Evolutionary conservation across 208 protist genomes (phyloP).

Genomic region (Zelonia costaricensis): DNA sequence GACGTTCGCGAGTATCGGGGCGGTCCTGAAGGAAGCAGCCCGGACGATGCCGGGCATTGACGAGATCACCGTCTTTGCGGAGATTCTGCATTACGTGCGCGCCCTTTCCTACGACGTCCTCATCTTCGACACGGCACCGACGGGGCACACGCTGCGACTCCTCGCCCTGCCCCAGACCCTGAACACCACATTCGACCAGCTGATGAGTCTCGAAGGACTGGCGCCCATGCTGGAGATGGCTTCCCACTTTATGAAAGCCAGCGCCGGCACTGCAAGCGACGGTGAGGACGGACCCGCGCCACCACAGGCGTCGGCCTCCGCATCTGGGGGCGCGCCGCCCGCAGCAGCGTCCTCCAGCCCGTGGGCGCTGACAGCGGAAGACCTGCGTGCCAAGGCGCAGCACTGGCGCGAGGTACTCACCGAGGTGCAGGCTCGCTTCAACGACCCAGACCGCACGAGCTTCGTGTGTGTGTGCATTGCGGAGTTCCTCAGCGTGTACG

Average conservation of each 20-base stretch:
- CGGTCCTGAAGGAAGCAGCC: conserved; percentile 58
- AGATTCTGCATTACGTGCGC: conserved; percentile 94
- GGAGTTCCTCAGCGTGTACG: conserved; percentile 99
- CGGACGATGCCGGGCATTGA: conserved; percentile 96
- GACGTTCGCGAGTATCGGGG: conserved; percentile 39
- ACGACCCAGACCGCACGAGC: conserved; percentile 84
- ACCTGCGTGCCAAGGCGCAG: conserved; percentile 27
- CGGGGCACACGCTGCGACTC: conserved; percentile 97
- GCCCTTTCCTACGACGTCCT: conserved; percentile 94
- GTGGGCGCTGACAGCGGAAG: conserved; percentile 10
- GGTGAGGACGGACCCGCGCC: neutral
- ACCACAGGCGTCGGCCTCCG: neutral
- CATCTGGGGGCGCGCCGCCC: neutral
- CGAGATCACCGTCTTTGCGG: conserved; percentile 97
- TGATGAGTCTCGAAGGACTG: conserved; percentile 52
- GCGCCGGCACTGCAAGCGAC: neutral
- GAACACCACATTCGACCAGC: conserved; percentile 46
- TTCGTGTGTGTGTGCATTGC: conserved; percentile 99
- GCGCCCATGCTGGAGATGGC: conserved; percentile 45
- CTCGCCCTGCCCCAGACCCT: conserved; percentile 90
- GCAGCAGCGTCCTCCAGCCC: neutral
- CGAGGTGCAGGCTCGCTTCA: conserved; percentile 65
- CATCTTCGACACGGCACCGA: conserved; percentile 99
- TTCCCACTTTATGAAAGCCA: conserved; percentile 22
- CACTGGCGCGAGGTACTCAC: conserved; percentile 43